These are phyloP conservation scores for Daedalea quercina DNA, from an alignment of 768 basidiomycete genomes.

Conservation along the genomic window DNA sequence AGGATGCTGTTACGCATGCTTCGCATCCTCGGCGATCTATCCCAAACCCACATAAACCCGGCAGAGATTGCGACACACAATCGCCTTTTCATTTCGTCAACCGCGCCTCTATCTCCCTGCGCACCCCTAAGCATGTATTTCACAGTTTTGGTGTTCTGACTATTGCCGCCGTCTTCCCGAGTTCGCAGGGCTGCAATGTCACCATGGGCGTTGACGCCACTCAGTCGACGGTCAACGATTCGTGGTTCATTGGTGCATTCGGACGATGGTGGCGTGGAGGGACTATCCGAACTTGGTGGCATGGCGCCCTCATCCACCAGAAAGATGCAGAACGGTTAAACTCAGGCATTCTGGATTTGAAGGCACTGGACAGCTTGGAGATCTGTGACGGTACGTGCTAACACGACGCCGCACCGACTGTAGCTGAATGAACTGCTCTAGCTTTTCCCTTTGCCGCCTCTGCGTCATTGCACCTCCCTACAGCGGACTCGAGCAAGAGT, in stretches of 20 bases:
- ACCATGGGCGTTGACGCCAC: conserved; percentile 6
- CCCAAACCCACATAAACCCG: conserved; percentile 12
- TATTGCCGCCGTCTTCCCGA: conserved; percentile 69
- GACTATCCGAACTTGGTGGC: conserved; percentile 74
- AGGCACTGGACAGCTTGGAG: conserved; percentile 62
- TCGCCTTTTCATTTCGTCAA: conserved; percentile 82
- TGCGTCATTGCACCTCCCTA: conserved; percentile 12
- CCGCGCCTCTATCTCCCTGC: conserved; percentile 86
- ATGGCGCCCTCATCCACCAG: conserved; percentile 53
- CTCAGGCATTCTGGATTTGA: conserved; percentile 73
- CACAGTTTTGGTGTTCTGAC: conserved; percentile 85
- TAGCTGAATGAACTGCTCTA: not conserved
- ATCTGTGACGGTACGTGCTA: conserved; percentile 58
- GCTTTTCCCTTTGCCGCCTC: conserved; percentile 15
- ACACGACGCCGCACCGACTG: conserved; percentile 12
- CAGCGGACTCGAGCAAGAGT: conserved; percentile 35
- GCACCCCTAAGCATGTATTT: conserved; percentile 86
- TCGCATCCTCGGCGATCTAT: conserved; percentile 15
- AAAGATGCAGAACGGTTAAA: conserved; percentile 71
- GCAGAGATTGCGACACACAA: conserved; percentile 17
- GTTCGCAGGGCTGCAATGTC: conserved; percentile 17
- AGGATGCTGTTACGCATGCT: conserved; percentile 21
- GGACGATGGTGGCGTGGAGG: conserved; percentile 90
- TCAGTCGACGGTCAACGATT: conserved; percentile 34
- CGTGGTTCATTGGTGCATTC: conserved; percentile 89